Evolutionary conservation across 257 asterid genomes (phyloP).

Genomic region (Eustoma russellianum): DNA sequence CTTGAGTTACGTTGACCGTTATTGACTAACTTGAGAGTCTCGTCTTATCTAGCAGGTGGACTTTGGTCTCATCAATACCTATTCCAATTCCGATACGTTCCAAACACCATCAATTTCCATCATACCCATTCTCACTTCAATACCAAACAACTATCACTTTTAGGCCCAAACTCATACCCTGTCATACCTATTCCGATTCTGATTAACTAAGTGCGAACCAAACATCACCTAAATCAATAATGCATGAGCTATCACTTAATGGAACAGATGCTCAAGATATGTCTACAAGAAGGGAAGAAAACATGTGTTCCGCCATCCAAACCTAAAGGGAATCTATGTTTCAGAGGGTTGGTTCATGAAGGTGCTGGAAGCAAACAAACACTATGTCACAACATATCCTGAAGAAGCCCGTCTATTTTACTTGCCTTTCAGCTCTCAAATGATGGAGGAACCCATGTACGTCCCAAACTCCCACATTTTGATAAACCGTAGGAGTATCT

Average conservation of each 20-base stretch:
- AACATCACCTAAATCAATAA: neutral
- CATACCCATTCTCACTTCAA: no score
- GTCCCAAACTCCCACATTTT: constrained; percentile 50
- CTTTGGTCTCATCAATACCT: no score
- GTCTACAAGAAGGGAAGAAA: constrained; percentile 51
- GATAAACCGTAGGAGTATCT: constrained; percentile 36
- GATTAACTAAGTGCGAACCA: no score
- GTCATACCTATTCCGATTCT: no score
- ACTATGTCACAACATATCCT: constrained; percentile 42
- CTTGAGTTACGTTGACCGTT: no score
- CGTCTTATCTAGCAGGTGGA: no score
- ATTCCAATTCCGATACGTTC: no score
- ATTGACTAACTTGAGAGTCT: no score
- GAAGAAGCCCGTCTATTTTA: constrained; percentile 52
- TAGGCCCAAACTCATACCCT: no score
- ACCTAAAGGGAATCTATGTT: constrained; percentile 61
- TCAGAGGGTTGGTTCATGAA: constrained; percentile 92
- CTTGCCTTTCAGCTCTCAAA: constrained; percentile 62
- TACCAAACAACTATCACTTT: no score
- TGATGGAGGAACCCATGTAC: constrained; percentile 36
- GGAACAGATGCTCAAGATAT: constrained; percentile 59
- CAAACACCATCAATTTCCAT: no score
- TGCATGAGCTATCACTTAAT: constrained; percentile 70
- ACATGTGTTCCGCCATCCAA: constrained; percentile 59
- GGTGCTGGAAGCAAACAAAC: constrained; percentile 43